These are phyloP conservation scores for Microascus cirrosus DNA, from an alignment of 2,329 filamentous ascomycete genomes.

Conservation along the genomic window DNA sequence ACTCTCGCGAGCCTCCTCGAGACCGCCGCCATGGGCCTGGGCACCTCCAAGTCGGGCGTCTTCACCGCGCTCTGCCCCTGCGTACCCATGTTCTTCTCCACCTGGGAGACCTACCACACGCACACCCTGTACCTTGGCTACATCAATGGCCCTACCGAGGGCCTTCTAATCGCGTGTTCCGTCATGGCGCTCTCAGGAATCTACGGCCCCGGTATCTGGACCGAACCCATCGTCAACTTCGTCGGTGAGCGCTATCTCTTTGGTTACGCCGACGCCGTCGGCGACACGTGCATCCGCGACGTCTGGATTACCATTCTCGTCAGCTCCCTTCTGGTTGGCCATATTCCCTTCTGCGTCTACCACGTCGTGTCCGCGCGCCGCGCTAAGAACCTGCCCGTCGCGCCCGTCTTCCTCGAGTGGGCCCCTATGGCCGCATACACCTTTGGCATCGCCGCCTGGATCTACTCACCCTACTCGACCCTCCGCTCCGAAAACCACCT, in stretches of 20 bases:
- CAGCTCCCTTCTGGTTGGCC: slow-evolving; percentile 53
- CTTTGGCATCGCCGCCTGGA: slow-evolving; percentile 64
- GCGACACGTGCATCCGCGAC: slow-evolving; percentile 67
- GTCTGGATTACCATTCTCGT: slow-evolving; percentile 72
- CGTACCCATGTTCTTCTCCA: slow-evolving; percentile 98
- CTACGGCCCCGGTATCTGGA: slow-evolving; percentile 84
- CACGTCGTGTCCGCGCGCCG: slow-evolving; percentile 74
- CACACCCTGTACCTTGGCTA: slow-evolving; percentile 93
- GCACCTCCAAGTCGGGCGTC: slow-evolving; percentile 71
- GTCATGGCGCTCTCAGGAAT: slow-evolving; percentile 83
- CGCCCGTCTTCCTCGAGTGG: slow-evolving; percentile 88
- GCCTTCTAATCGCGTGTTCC: slow-evolving; percentile 73
- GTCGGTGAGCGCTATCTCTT: slow-evolving; percentile 47
- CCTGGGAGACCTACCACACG: slow-evolving; percentile 98
- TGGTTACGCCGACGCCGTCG: slow-evolving; percentile 47
- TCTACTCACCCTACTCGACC: slow-evolving; percentile 79
- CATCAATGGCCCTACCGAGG: slow-evolving; percentile 96
- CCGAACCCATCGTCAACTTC: slow-evolving; percentile 57
- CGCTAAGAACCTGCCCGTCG: slow-evolving; percentile 58
- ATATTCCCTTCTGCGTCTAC: slow-evolving; percentile 80
- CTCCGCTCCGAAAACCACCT: slow-evolving; percentile 77
- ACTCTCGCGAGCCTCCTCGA: slow-evolving; percentile 85
- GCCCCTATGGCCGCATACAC: slow-evolving; percentile 80
- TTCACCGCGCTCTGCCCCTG: slow-evolving; percentile 88
- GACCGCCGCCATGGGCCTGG: slow-evolving; percentile 86